Base-by-base conservation (phyloP, 2,329 filamentous ascomycete species). In the Proliferodiscus dingleyae region DNA sequence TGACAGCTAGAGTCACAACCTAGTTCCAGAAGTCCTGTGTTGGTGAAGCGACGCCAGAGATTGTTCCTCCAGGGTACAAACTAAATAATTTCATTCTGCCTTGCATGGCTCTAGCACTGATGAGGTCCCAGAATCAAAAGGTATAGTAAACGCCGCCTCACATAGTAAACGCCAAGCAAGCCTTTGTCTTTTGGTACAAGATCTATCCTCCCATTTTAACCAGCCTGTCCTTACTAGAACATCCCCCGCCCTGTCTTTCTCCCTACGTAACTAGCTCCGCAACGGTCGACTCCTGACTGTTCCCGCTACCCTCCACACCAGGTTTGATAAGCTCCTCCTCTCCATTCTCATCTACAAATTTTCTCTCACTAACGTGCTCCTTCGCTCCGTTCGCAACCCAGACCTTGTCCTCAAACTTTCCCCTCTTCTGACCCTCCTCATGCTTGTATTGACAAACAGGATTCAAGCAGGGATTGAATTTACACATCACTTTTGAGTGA, bases 391-490 rank as follows among this genome's bases (percentile, higher is more conserved):
- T 70, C 3, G 88, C 78, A 15, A 83, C 89, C 91, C 91, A 97
- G 22, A 94, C 88, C 70, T 95, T 96, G 66, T 94, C 88, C 50
- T 83, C 79, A 67, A 89, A 91, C 11, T 78, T 80, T 41, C 87
- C 89, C 57, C 87, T 81, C 71, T 78, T 77, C 63, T 98, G 93
- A 10, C 91, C 93, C 44, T 94, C 89, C 32, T 83, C 85, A 66
- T 98, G 93, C 67, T 89, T 89, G 71, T 89, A 97, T 4, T 83
- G 75, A 66, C 93, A 98, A 57, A 73, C 78, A n/a, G 85, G 79
- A 69, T 96, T 96, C 53, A 89, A 78, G 68, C 93, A 98, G 1
- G 91, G 93, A 57, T 83, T 90, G 70, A 86, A 97, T 64, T 83
- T 89, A 81, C 93, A 98, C 65, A 85, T 78, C 38, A 83, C 87